Evolutionary conservation across 1,284 basidiomycete genomes (phyloP), one percentile per base, ranked within the genome.

Genomic region (Austropuccinia psidii): DNA sequence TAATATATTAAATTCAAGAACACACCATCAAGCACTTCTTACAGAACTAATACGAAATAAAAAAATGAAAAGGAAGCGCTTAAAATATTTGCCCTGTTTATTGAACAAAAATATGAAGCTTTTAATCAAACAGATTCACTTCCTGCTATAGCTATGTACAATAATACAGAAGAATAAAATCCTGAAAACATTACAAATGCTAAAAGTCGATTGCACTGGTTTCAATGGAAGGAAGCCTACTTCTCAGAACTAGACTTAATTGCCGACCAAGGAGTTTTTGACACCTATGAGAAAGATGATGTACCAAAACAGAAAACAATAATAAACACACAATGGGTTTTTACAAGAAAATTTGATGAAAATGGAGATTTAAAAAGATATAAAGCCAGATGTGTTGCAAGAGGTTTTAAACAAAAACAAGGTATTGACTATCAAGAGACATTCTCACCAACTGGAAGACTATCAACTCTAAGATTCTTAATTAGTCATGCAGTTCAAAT

Each of bases 341-440:
- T 54, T 9, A 67, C 27, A 19, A 31, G 43, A 11, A 67, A 67
- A 41, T 67, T 52, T 35, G 29, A 66, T 52, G 47, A 31, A 54
- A 8, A 17, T 31, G 64, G 64, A 50, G 15, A 50, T 15, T 24
- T 67, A 4, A 33, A 67, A 52, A 52, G 50, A 37, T 67, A 54
- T 35, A 67, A 67, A 67, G 65, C 49, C 21, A 54, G 65, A 54
- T 67, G 47, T 67, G 65, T 54, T 11, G 50, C 65, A 13, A 17
- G 37, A 54, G 65, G 65, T 4, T 67, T 67, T 27, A 52, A 54
- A n/a, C 65, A 67, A 27, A 54, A 67, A 41, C 49, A 67, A 41
- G 65, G 65, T 9, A 67, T 54, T 24, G 47, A 67, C 54, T 67
- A 49, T 50, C 24, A 67, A 27, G 65, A 67, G 27, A 67, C 65